Percentiles rank a stretch among this genome's conserved stretches.
Evolutionary conservation across 805 yeast species (phyloP).

Genomic region (Candida jianshihensis): DNA sequence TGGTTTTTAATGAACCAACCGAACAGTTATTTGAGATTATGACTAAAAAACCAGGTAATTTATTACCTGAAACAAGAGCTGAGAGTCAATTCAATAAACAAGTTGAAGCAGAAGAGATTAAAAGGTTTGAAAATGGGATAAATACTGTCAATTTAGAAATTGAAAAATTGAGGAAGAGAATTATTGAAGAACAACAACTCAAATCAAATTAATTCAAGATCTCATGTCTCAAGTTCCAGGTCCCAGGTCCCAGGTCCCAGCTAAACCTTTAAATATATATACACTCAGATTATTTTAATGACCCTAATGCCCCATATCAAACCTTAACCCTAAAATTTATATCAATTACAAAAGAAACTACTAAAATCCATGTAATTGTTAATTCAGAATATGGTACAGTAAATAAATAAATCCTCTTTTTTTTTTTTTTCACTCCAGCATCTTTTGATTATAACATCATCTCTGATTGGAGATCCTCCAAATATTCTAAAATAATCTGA

Average conservation of each 20-base stretch:
- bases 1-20: constrained; percentile 94
- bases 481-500: constrained; percentile 13
- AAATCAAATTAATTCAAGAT: constrained; percentile 3
- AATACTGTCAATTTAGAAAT: constrained; percentile 39
- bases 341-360: neutral
- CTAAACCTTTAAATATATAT: no score
- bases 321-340: no score
- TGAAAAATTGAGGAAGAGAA: constrained; percentile 31
- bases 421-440: neutral
- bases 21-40: constrained; percentile 77
- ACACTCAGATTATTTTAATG: no score
- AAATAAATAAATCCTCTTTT: neutral
- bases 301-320: no score
- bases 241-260: no score
- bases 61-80: constrained; percentile 36
- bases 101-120: constrained; percentile 60
- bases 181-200: constrained; percentile 22
- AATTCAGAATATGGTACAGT: no score
- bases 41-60: constrained; percentile 58
- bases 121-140: constrained; percentile 42
- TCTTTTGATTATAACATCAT: neutral
- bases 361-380: no score
- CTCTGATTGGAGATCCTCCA: constrained; percentile 11
- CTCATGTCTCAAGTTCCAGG: no score
- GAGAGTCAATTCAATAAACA: constrained; percentile 38